Base-by-base conservation (phyloP, 176 grass and related monocot species). In the Hordeum vulgare region DNA sequence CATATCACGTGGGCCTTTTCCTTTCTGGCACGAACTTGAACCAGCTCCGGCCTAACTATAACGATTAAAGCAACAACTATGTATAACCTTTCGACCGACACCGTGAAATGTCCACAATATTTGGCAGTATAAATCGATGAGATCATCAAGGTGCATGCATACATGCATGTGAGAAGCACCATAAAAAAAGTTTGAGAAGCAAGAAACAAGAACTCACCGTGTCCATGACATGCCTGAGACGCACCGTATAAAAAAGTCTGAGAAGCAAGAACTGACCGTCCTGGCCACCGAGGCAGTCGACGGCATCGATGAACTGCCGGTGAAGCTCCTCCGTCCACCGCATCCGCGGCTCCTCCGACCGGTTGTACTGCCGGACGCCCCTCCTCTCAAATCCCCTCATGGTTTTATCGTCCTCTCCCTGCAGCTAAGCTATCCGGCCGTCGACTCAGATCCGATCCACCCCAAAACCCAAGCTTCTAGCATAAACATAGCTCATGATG, bases 271-370 rank as follows among this genome's bases (percentile, higher is more conserved):
- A 88, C 91, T 86, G 56, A 99, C 96, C 79, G 20, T 96, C 41
- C 60, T 84, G 74, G 29, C 96, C 93, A 28, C 96, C 96, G 41
- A 99, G 96, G 75, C 85, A 89, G 61, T 90, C 80, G 36, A 99
- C 85, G 51, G 93, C 93, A 80, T 92, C 77, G 25, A 94, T 37
- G 21, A 99, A 99, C 80, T 83, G 80, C 66, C 83, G 83, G 78
- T 99, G 96, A 9, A 99, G 89, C 79, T 96, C 96, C 81, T 96
- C 93, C 15, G 96, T 96, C 96, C 96, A 99, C 58, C 87, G 86
- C 81, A 96, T 90, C 77, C 96, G 91, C 5, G 91, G 93, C 39
- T 77, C 69, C 17, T 94, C 91, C 4, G 96, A 96, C 10, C 96
- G 77, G 89, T 87, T 94, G 91, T 99, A 99, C 69, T 90, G 93